Conservation (phyloP, 805 yeast genomes). For the Ogataea degrootiae region DNA sequence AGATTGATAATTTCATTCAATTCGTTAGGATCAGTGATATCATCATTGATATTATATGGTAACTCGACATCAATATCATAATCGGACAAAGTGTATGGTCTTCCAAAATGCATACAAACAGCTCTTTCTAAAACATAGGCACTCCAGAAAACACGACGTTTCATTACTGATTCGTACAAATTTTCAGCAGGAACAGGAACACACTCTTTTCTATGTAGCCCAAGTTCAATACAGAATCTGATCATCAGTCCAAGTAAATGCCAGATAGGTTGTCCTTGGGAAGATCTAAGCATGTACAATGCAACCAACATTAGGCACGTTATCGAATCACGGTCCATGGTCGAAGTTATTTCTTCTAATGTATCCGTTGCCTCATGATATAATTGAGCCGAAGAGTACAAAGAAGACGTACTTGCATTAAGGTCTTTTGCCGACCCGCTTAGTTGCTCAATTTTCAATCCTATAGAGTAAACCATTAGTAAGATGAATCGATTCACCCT, state of each 20-base stretch:
- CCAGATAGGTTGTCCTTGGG: conserved; percentile 19
- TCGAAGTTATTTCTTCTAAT: conserved; percentile 8
- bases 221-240: conserved; percentile 19
- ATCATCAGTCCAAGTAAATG: conserved; percentile 15
- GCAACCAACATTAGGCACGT: conserved; percentile 12
- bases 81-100: conserved; percentile 45
- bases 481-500: conserved; percentile 8
- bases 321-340: conserved; percentile 14
- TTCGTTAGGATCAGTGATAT: conserved; percentile 12
- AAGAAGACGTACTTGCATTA: not conserved
- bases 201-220: conserved; percentile 14
- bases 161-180: conserved; percentile 15
- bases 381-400: conserved; percentile 8
- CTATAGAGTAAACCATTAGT: conserved; percentile 18
- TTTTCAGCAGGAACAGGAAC: conserved; percentile 7
- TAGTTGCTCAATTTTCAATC: conserved; percentile 10
- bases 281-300: conserved; percentile 15
- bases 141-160: conserved; percentile 41
- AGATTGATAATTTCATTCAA: conserved; percentile 15
- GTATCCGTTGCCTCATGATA: conserved; percentile 12
- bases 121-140: conserved; percentile 44
- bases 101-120: conserved; percentile 44
- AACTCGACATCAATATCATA: conserved; percentile 43
- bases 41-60: conserved; percentile 28
- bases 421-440: not conserved